A percentile compares a stretch with the other conserved stretches of the same genome.
These are phyloP conservation scores for Leishmania arabica DNA, from an alignment of 208 protist genomes.

Conservation along the genomic window DNA sequence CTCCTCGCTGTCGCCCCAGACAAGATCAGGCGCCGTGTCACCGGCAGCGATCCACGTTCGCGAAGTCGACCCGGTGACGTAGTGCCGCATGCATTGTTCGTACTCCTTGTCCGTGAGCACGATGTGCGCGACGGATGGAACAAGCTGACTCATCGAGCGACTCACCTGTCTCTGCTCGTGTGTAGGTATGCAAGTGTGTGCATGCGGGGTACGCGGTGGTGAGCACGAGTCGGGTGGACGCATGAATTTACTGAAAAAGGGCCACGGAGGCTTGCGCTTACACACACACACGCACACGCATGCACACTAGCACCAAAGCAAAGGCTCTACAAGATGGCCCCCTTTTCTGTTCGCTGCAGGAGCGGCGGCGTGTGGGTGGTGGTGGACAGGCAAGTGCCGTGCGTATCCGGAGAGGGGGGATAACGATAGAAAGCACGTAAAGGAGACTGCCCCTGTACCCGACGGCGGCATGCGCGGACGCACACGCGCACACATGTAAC, in stretches of 20 bases:
- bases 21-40: conserved; percentile 18
- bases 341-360: background rate
- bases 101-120: conserved; percentile 25
- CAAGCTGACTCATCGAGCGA: conserved; percentile 1
- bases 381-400: background rate
- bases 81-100: conserved; percentile 23
- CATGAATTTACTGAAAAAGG: background rate
- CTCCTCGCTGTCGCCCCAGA: conserved; percentile 19
- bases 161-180: background rate
- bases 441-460: background rate
- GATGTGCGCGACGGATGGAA: conserved; percentile 7
- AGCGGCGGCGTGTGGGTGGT: background rate
- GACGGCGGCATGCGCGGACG: background rate
- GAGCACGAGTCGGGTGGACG: background rate
- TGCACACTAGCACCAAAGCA: background rate
- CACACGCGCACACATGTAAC: background rate
- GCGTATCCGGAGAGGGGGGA: background rate
- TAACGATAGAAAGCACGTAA: background rate
- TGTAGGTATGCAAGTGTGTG: background rate
- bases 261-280: background rate
- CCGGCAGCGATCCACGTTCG: conserved; percentile 19
- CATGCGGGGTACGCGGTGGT: background rate
- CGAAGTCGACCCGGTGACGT: background rate
- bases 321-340: background rate
- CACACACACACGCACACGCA: background rate